Evolutionary conservation across 2,329 filamentous ascomycete species (phyloP).

Genomic region (Ophiocordyceps camponoti-floridani): DNA sequence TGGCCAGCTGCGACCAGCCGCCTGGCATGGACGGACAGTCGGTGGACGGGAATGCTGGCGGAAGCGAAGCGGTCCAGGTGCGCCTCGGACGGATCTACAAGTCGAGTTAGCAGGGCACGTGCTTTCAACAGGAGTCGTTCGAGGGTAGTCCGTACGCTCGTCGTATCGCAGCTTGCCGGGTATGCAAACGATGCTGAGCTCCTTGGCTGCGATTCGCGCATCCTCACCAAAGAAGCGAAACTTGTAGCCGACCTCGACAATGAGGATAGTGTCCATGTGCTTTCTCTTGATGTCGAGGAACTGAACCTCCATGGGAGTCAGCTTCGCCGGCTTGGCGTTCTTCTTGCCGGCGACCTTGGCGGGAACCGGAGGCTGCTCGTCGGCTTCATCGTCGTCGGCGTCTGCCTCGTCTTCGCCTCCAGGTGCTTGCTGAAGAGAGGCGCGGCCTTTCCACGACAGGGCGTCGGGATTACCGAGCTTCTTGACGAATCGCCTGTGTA

Average conservation of each 20-base stretch:
- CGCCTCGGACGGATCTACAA: conserved; percentile 63
- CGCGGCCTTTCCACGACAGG: conserved; percentile 31
- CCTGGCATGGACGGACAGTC: conserved; percentile 85
- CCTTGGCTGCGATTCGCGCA: conserved; percentile 72
- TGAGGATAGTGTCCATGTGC: conserved; percentile 74
- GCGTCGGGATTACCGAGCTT: conserved; percentile 80
- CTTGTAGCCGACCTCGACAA: conserved; percentile 95
- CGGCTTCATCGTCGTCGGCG: conserved; percentile 37
- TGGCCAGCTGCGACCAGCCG: conserved; percentile 80
- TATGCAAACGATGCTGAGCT: conserved; percentile 88
- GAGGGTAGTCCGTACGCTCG: conserved; percentile 39
- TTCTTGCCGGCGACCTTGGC: conserved; percentile 44
- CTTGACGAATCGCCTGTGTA: conserved; percentile 76
- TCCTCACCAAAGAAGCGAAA: conserved; percentile 96
- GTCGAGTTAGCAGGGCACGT: neutral
- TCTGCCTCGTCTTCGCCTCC: conserved; percentile 33
- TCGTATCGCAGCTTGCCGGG: conserved; percentile 90
- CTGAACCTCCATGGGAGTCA: conserved; percentile 89
- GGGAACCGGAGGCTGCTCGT: conserved; percentile 27
- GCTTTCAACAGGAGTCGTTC: too few species aligned
- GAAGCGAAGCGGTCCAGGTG: conserved; percentile 86
- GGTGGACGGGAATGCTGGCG: conserved; percentile 84
- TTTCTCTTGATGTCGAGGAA: conserved; percentile 87
- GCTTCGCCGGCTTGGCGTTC: conserved; percentile 50
- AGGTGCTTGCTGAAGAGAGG: conserved; percentile 21